phyloP scores from a whole-genome alignment of 345 rosid genomes.

The Dipteronia dyeriana region DNA sequence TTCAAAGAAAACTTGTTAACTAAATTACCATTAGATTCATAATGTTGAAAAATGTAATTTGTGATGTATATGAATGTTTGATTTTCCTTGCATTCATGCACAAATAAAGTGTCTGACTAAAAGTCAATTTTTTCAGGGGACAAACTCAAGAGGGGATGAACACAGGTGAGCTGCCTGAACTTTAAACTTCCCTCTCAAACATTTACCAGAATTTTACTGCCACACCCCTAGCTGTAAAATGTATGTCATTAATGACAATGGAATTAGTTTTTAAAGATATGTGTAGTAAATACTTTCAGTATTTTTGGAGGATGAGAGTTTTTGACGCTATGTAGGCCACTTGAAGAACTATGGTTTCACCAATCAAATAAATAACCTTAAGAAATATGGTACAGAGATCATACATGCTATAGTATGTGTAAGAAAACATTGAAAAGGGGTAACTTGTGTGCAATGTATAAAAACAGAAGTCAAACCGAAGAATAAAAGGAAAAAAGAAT shows the following conservation, averaged over 20 bases:
- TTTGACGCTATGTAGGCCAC: background rate
- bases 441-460: background rate
- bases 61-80: background rate
- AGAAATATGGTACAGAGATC: background rate
- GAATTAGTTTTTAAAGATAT: conserved; percentile 1
- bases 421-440: background rate
- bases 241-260: background rate
- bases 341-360: background rate
- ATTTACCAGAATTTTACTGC: conserved; percentile 8
- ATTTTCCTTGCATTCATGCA: background rate
- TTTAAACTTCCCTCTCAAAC: conserved; percentile 4
- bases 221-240: background rate
- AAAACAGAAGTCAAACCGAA: background rate
- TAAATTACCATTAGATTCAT: background rate
- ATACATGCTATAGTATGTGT: background rate
- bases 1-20: background rate
- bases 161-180: conserved; percentile 37
- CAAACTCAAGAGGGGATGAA: conserved; percentile 47
- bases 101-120: conserved; percentile 10
- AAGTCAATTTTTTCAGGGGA: conserved; percentile 46
- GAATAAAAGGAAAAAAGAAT: background rate
- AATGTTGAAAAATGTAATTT: background rate
- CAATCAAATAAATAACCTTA: background rate
- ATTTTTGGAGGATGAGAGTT: background rate
- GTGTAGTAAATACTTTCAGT: background rate